These are phyloP conservation scores for Candida loeiensis DNA, from an alignment of 805 yeast species.

Conservation along the genomic window DNA sequence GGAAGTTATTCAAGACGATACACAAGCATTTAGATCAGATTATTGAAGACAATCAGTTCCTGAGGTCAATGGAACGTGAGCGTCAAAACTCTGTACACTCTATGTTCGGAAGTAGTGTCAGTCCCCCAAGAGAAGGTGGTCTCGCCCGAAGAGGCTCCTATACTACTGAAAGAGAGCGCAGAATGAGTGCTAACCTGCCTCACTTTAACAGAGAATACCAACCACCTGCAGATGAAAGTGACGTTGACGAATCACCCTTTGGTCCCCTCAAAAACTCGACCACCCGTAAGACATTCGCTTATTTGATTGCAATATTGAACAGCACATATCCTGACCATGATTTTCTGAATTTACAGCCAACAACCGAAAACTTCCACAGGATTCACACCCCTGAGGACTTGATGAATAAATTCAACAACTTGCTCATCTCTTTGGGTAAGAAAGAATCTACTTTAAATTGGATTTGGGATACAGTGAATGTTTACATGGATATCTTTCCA, in stretches of 20 bases:
- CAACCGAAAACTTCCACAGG: slow-evolving; percentile 47
- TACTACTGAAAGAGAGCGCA: slow-evolving; percentile 24
- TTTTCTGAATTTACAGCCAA: slow-evolving; percentile 81
- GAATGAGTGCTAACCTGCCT: slow-evolving; percentile 26
- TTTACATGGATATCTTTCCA: slow-evolving; percentile 66
- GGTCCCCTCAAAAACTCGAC: slow-evolving; percentile 88
- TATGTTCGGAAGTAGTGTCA: slow-evolving; percentile 36
- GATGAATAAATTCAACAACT: slow-evolving; percentile 69
- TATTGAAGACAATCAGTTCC: slow-evolving; percentile 42
- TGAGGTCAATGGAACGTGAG: slow-evolving; percentile 37
- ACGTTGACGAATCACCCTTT: slow-evolving; percentile 64
- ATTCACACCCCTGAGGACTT: slow-evolving; percentile 42
- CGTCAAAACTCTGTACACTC: slow-evolving; percentile 35
- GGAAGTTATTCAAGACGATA: slow-evolving; percentile 81
- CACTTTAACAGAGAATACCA: slow-evolving; percentile 17
- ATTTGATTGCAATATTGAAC: slow-evolving; percentile 83
- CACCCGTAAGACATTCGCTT: slow-evolving; percentile 85
- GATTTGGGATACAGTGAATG: slow-evolving; percentile 86
- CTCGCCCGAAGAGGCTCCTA: slow-evolving; percentile 23
- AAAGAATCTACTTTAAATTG: slow-evolving; percentile 47
- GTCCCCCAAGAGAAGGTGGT: slow-evolving; percentile 21
- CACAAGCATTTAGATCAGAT: slow-evolving; percentile 71
- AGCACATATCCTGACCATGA: slow-evolving; percentile 96
- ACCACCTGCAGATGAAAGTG: slow-evolving; percentile 7
- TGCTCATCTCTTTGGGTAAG: slow-evolving; percentile 53